phyloP scores from a whole-genome alignment of 352 stramenopile genomes.

The Hyaloperonospora arabidopsidis region DNA sequence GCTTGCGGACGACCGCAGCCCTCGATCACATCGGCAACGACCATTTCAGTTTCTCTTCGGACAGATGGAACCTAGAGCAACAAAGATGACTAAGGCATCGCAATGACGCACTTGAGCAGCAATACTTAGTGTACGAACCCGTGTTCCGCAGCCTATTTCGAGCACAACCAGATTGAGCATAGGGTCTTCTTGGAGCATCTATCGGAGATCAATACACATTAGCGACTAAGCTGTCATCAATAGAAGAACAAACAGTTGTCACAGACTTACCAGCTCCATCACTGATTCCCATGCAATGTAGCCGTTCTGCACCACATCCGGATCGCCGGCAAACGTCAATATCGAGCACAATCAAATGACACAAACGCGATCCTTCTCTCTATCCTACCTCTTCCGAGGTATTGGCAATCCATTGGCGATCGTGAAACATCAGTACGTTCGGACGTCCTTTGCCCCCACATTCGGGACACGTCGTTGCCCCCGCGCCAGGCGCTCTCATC shows the following conservation, averaged over 20 bases:
- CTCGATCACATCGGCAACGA: slow-evolving; percentile 62
- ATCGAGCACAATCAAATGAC: background rate
- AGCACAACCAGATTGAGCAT: slow-evolving; percentile 60
- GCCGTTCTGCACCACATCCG: slow-evolving; percentile 25
- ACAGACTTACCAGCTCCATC: slow-evolving; percentile 48
- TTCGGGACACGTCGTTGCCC: slow-evolving; percentile 34
- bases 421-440: slow-evolving; percentile 89
- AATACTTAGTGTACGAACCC: slow-evolving; percentile 27
- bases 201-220: background rate
- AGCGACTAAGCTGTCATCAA: background rate
- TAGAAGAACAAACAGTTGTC: background rate
- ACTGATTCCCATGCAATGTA: slow-evolving; percentile 77
- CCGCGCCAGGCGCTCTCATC: slow-evolving; percentile 45
- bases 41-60: slow-evolving; percentile 71
- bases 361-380: background rate
- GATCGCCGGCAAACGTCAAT: background rate
- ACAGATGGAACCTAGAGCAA: slow-evolving; percentile 63
- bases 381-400: slow-evolving; percentile 41
- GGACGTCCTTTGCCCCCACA: slow-evolving; percentile 67
- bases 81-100: background rate
- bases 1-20: slow-evolving; percentile 44
- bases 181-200: slow-evolving; percentile 68
- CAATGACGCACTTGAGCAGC: background rate
- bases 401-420: slow-evolving; percentile 81
- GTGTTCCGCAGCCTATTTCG: slow-evolving; percentile 75